Evolutionary conservation across 345 rosid species (phyloP).

Genomic region (Populus alba): DNA sequence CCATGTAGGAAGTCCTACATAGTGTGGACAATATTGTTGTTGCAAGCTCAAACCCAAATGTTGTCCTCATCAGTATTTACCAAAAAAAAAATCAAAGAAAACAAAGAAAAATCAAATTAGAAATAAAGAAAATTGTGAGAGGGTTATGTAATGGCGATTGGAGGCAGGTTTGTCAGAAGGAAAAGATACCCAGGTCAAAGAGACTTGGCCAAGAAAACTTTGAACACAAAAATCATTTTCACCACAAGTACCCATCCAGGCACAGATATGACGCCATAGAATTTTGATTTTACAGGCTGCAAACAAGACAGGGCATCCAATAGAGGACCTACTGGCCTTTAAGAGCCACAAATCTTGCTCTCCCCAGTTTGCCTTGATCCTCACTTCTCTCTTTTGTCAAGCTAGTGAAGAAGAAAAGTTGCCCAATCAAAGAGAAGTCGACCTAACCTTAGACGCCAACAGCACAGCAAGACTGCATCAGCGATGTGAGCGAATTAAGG

Average conservation of each 20-base stretch:
- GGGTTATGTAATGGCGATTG: constrained; percentile 13
- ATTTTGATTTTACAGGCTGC: constrained; percentile 1
- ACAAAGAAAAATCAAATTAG: neutral
- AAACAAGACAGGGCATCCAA: constrained; percentile 3
- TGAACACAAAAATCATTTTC: neutral
- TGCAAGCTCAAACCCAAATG: constrained; percentile 13
- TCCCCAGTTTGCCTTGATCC: constrained; percentile 8
- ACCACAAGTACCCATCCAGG: neutral
- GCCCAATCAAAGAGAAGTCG: too few species aligned
- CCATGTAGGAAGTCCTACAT: constrained; percentile 1
- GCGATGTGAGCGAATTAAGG: neutral
- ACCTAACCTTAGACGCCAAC: neutral
- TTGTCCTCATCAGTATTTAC: constrained; percentile 12
- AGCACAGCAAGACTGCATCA: neutral
- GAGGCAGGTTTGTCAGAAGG: constrained; percentile 16
- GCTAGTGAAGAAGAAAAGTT: too few species aligned
- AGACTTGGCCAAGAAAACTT: neutral
- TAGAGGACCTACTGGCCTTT: constrained; percentile 12
- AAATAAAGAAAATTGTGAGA: neutral
- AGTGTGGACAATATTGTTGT: constrained; percentile 18
- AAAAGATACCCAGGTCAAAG: neutral
- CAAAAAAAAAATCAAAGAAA: neutral
- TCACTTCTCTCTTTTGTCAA: neutral
- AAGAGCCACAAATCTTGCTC: constrained; percentile 22
- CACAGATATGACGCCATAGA: constrained; percentile 19